These are phyloP conservation scores for Vaucheria bursata DNA, from an alignment of 352 stramenopile genomes.

Conservation along the genomic window DNA sequence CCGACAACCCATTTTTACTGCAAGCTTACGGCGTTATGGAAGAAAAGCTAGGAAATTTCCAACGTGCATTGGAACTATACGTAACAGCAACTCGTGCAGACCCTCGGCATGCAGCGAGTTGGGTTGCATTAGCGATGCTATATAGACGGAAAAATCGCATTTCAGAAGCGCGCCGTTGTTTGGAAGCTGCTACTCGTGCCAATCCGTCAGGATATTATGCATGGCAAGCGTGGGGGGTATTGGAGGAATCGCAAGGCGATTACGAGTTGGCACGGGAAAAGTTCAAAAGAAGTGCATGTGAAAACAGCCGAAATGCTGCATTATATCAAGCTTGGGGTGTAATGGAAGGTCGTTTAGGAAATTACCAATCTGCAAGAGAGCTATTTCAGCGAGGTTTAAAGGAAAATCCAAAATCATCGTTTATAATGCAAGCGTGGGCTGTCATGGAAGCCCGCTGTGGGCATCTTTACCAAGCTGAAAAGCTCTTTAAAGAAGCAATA, in stretches of 20 bases:
- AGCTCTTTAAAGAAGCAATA: conserved; percentile 29
- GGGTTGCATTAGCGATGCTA: conserved; percentile 33
- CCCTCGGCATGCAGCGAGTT: conserved; percentile 24
- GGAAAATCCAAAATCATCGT: conserved; percentile 21
- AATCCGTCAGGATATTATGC: conserved; percentile 36
- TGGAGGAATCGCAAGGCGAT: conserved; percentile 27
- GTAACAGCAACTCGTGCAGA: conserved; percentile 12
- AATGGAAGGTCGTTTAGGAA: conserved; percentile 20
- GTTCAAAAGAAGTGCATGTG: conserved; percentile 35
- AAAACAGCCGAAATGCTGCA: conserved; percentile 33
- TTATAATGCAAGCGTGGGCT: conserved; percentile 35
- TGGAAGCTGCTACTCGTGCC: conserved; percentile 18
- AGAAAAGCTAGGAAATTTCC: conserved; percentile 30
- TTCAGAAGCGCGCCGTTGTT: conserved; percentile 23
- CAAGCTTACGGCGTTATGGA: conserved; percentile 45
- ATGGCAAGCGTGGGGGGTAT: conserved; percentile 37
- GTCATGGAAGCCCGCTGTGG: conserved; percentile 39
- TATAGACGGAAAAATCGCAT: conserved; percentile 16
- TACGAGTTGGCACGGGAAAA: conserved; percentile 17
- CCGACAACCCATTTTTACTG: conserved; percentile 40
- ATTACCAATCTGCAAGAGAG: conserved; percentile 19
- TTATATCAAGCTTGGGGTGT: conserved; percentile 44
- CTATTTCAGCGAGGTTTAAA: conserved; percentile 36
- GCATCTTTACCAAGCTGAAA: neutral
- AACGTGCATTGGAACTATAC: conserved; percentile 6